phyloP scores from a whole-genome alignment of 768 basidiomycete genomes.

The Pilatotrama ljubarskyi region DNA sequence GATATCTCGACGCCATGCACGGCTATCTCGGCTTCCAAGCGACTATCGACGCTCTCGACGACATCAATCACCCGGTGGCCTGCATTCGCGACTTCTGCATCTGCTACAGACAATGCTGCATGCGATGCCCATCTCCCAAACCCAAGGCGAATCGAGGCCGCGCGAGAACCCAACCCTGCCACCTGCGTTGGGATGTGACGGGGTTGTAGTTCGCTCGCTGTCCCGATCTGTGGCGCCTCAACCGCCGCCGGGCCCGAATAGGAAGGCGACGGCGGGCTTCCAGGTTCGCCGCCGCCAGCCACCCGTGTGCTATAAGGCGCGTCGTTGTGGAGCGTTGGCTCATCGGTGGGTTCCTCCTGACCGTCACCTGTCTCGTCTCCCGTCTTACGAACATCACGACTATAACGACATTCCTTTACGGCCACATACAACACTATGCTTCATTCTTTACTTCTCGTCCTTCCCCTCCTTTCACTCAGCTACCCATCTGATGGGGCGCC shows the following conservation, averaged over 20 bases:
- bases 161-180: too few species aligned
- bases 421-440: constrained; percentile 10
- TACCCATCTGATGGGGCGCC: constrained; percentile 5
- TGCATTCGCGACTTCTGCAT: too few species aligned
- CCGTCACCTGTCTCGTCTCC: constrained; percentile 1
- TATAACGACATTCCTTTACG: constrained; percentile 9
- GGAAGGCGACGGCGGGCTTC: neutral
- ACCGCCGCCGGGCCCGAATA: neutral
- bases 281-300: constrained; percentile 5
- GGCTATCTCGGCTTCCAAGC: too few species aligned
- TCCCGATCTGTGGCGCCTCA: neutral
- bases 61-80: too few species aligned
- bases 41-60: too few species aligned
- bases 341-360: neutral
- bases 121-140: too few species aligned
- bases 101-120: too few species aligned
- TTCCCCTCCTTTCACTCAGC: constrained; percentile 12
- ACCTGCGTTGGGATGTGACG: too few species aligned
- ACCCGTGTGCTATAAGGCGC: neutral
- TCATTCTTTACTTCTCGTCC: constrained; percentile 14
- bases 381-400: neutral
- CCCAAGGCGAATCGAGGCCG: too few species aligned
- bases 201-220: neutral
- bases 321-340: neutral
- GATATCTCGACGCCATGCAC: too few species aligned